phyloP scores from a whole-genome alignment of 169 alveolate species.

The Plasmodium malariae region DNA sequence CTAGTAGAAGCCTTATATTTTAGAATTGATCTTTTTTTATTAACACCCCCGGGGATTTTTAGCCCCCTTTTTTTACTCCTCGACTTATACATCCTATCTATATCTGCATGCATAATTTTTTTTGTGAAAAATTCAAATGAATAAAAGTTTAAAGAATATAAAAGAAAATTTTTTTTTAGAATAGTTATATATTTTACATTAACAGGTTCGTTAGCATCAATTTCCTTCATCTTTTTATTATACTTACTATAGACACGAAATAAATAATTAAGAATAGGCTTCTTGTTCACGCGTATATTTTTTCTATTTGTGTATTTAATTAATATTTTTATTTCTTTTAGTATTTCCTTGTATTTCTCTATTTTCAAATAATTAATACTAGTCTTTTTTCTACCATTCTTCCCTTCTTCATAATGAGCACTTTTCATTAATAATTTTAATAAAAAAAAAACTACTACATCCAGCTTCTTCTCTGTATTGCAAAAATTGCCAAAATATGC shows the following conservation, averaged over 20 bases:
- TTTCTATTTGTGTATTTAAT: slow-evolving; percentile 18
- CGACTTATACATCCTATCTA: not conserved
- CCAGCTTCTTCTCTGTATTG: slow-evolving; percentile 2
- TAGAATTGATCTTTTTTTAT: not conserved
- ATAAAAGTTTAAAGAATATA: slow-evolving; percentile 39
- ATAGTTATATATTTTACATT: slow-evolving; percentile 7
- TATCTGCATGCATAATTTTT: slow-evolving; percentile 1
- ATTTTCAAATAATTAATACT: not conserved
- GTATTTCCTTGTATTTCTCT: slow-evolving; percentile 41
- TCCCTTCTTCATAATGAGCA: not conserved
- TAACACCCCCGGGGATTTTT: slow-evolving; percentile 25
- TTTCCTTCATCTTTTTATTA: slow-evolving; percentile 10
- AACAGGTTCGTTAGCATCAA: not conserved
- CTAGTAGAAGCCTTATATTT: not conserved
- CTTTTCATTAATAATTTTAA: slow-evolving; percentile 14
- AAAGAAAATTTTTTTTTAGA: slow-evolving; percentile 45
- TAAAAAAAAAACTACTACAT: slow-evolving; percentile 26
- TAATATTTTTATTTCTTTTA: slow-evolving; percentile 49
- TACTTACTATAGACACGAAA: slow-evolving; percentile 31
- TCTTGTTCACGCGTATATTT: slow-evolving; percentile 10
- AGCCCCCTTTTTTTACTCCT: slow-evolving; percentile 2
- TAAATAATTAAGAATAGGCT: slow-evolving; percentile 37
- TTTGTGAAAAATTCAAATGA: slow-evolving; percentile 38
- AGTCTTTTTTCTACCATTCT: not conserved
- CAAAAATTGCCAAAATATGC: too few species aligned